Conservation (phyloP, 2,329 filamentous ascomycete genomes). For the Incumbomyces lentus region DNA sequence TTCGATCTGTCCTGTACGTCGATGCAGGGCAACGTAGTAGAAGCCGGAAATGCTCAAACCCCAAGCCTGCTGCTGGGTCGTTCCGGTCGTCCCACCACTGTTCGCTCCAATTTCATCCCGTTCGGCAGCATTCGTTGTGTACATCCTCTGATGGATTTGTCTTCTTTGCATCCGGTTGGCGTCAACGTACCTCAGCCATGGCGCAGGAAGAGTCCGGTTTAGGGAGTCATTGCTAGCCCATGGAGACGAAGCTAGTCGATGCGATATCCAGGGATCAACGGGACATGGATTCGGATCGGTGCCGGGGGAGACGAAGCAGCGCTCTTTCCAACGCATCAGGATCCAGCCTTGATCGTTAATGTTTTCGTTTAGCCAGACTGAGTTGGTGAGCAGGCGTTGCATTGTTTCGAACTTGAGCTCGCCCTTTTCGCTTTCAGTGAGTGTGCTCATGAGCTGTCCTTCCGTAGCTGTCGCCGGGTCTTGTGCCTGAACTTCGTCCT, state of each 20-base stretch:
- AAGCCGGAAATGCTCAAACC: conserved; percentile 42
- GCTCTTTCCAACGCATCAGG: conserved; percentile 44
- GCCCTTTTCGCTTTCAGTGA: conserved; percentile 1
- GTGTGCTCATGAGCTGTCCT: not conserved
- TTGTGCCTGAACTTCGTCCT: not conserved
- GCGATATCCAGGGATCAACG: not conserved
- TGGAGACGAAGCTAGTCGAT: not conserved
- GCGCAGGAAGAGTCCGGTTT: too few relatives aligned
- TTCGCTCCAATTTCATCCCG: not conserved
- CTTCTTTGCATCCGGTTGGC: not conserved
- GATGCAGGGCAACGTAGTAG: conserved; percentile 40
- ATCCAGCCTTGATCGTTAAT: conserved; percentile 35
- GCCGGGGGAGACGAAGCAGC: conserved; percentile 32
- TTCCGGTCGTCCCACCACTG: not conserved
- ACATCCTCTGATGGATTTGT: not conserved
- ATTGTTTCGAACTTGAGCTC: conserved; percentile 3
- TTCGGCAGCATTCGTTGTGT: conserved; percentile 4
- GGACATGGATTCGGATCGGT: conserved; percentile 1
- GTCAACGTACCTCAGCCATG: too few relatives aligned
- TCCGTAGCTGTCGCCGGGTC: not conserved
- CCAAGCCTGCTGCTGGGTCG: conserved; percentile 18
- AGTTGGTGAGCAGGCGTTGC: conserved; percentile 1
- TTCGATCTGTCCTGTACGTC: conserved; percentile 36
- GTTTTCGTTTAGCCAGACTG: conserved; percentile 18
- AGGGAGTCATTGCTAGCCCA: too few relatives aligned